Conservation (phyloP, 495 filamentous ascomycete species). For the Penicillium alfredii region DNA sequence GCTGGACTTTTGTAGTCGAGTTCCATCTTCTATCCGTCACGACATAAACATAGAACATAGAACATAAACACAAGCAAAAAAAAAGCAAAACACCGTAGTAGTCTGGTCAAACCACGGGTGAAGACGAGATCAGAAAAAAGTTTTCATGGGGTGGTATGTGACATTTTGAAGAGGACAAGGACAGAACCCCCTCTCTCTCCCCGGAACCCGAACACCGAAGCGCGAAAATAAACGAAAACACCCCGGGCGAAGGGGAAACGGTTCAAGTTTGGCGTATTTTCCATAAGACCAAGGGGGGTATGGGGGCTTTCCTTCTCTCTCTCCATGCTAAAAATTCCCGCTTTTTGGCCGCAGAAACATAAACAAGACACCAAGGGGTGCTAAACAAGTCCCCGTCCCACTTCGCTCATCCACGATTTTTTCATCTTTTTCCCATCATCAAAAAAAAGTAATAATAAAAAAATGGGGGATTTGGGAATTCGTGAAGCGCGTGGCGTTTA, state of each 20-base stretch:
- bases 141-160: slow-evolving; percentile 30
- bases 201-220: slow-evolving; percentile 6
- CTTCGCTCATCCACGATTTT: no score
- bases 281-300: no score
- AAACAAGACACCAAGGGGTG: no score
- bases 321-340: no score
- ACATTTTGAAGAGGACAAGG: slow-evolving; percentile 26
- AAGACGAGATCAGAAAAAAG: slow-evolving; percentile 15
- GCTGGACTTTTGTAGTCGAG: no score
- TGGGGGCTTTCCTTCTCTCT: no score
- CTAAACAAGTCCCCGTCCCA: no score
- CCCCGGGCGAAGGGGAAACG: no score
- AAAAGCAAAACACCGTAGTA: neutral
- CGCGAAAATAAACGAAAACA: no score
- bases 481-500: slow-evolving; percentile 62
- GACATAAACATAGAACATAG: slow-evolving; percentile 7
- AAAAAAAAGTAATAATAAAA: slow-evolving; percentile 1
- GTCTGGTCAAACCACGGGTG: no score
- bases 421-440: neutral
- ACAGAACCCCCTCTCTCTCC: slow-evolving; percentile 3
- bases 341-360: neutral
- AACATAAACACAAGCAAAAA: slow-evolving; percentile 10
- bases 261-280: no score
- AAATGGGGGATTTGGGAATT: no score
- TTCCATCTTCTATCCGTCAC: slow-evolving; percentile 28